Evolutionary conservation across 768 basidiomycete genomes (phyloP).

Genomic region (Termitomyces sp.): DNA sequence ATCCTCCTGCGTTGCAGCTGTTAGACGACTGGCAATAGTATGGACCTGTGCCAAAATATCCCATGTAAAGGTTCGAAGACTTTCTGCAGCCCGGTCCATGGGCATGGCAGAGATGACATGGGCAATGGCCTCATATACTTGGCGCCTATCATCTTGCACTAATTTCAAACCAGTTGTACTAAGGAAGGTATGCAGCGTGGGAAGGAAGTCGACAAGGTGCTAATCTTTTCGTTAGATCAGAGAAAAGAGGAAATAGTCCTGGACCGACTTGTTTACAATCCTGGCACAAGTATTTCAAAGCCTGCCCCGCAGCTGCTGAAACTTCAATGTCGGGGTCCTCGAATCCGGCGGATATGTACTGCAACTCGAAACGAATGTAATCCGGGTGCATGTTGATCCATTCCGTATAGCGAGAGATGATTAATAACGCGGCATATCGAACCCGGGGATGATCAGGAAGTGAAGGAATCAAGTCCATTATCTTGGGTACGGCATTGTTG

Average conservation of each 20-base stretch:
- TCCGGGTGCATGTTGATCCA: slow-evolving; percentile 91
- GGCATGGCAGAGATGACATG: slow-evolving; percentile 94
- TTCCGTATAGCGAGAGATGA: slow-evolving; percentile 93
- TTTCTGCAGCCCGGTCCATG: slow-evolving; percentile 80
- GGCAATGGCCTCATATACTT: slow-evolving; percentile 94
- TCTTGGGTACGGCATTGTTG: slow-evolving; percentile 84
- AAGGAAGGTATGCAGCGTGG: slow-evolving; percentile 87
- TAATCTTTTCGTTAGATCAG: slow-evolving; percentile 21
- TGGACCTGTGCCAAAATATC: slow-evolving; percentile 82
- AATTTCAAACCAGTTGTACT: slow-evolving; percentile 74
- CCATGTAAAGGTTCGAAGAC: slow-evolving; percentile 79
- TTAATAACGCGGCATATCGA: slow-evolving; percentile 91
- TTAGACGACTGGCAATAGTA: slow-evolving; percentile 46
- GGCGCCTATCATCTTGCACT: slow-evolving; percentile 79
- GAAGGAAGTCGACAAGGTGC: slow-evolving; percentile 90
- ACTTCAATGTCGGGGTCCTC: slow-evolving; percentile 78
- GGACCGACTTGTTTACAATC: slow-evolving; percentile 79
- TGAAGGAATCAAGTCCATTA: slow-evolving; percentile 90
- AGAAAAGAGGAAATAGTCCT: neutral
- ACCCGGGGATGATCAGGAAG: slow-evolving; percentile 88
- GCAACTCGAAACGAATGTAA: slow-evolving; percentile 80
- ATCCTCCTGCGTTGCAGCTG: slow-evolving; percentile 62
- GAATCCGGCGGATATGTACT: slow-evolving; percentile 91
- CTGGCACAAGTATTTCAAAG: slow-evolving; percentile 93
- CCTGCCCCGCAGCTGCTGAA: slow-evolving; percentile 90